Percentiles rank a stretch among this genome's conserved stretches.
These are phyloP conservation scores for Pyrus bretschneideri DNA, from an alignment of 306 rosid species.

Conservation along the genomic window DNA sequence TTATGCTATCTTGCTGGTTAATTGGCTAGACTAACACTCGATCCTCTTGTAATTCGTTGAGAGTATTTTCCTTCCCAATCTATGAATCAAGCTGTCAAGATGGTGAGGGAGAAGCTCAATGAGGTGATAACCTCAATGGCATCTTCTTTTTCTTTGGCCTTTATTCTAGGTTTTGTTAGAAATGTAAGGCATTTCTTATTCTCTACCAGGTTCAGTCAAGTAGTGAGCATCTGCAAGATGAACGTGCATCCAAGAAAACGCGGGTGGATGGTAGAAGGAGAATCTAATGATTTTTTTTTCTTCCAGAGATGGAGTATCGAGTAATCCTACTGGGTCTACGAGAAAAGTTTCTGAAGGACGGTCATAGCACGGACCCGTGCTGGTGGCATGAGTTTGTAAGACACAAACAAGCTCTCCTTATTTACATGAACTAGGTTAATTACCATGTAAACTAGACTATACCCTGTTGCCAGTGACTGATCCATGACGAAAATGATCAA, in stretches of 20 bases:
- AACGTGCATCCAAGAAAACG: no score
- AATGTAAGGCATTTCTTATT: neutral
- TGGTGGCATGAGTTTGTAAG: neutral
- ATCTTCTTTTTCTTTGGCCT: neutral
- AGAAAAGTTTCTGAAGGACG: neutral
- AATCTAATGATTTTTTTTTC: no score
- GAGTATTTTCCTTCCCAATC: constrained; percentile 14
- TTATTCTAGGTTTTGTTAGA: neutral
- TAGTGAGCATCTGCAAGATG: no score
- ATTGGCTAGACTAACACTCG: no score
- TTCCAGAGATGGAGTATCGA: no score
- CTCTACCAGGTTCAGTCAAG: neutral
- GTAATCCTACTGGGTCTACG: no score
- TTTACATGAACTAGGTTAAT: neutral
- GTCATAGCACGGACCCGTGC: neutral
- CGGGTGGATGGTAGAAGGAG: no score
- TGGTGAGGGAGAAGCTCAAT: constrained; percentile 77
- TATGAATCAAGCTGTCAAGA: constrained; percentile 74
- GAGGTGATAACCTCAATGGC: constrained; percentile 46
- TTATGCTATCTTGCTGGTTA: neutral
- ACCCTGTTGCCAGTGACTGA: no score
- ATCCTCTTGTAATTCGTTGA: no score
- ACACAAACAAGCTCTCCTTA: neutral
- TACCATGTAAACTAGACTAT: neutral
- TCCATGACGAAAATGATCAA: no score